Conservation (phyloP, 768 basidiomycete species). For the Russula griseocarnosa region DNA sequence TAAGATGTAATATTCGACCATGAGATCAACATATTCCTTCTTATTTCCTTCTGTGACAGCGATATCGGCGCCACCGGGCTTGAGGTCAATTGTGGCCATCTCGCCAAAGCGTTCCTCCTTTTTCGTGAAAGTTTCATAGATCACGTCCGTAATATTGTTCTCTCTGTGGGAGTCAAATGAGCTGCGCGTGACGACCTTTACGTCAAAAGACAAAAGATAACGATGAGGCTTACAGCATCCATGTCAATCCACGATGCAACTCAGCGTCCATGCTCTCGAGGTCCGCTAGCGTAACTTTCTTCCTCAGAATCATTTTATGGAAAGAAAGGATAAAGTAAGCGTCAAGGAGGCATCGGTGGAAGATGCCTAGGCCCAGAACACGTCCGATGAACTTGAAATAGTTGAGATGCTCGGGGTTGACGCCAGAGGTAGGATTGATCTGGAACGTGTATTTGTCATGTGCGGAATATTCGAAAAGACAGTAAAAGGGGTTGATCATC, state of each 20-base stretch:
- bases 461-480: constrained; percentile 99
- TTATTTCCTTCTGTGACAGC: constrained; percentile 97
- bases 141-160: constrained; percentile 96
- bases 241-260: constrained; percentile 88
- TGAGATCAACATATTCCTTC: constrained; percentile 92
- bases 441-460: constrained; percentile 99
- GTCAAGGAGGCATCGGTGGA: constrained; percentile 98
- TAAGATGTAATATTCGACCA: constrained; percentile 97
- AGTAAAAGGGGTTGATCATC: constrained; percentile 99
- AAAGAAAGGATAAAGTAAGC: constrained; percentile 99
- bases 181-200: constrained; percentile 16
- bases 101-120: constrained; percentile 98
- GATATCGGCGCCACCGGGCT: constrained; percentile 78
- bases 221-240: constrained; percentile 64
- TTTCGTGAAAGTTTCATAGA: constrained; percentile 93
- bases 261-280: constrained; percentile 96
- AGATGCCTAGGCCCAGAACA: constrained; percentile 91
- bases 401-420: constrained; percentile 62
- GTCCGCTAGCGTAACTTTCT: constrained; percentile 92
- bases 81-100: constrained; percentile 94
- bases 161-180: constrained; percentile 50
- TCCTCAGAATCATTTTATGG: constrained; percentile 98
- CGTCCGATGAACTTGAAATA: constrained; percentile 99
- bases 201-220: no score
- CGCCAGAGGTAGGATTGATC: constrained; percentile 96